Percentiles rank a stretch among this genome's conserved stretches.
These are phyloP conservation scores for Tetragonia tetragonoides DNA, from an alignment of 148 eudicot species.

Conservation along the genomic window DNA sequence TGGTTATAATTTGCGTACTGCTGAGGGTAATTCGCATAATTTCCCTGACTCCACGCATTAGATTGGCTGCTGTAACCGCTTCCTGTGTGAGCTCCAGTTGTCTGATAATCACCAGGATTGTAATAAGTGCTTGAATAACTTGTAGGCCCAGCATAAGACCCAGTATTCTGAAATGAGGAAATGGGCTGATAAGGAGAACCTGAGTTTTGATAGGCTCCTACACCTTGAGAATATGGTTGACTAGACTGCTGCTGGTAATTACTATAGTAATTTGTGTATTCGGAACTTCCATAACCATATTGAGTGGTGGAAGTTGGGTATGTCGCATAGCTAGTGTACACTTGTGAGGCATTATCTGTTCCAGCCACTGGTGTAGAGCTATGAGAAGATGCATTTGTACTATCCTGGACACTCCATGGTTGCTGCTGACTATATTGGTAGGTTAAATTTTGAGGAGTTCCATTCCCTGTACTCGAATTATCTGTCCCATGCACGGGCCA, in stretches of 20 bases:
- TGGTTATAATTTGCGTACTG: slow-evolving; percentile 67
- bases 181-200: slow-evolving; percentile 99
- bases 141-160: slow-evolving; percentile 96
- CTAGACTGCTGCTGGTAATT: slow-evolving; percentile 74
- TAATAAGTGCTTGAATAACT: slow-evolving; percentile 99
- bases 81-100: slow-evolving; percentile 83
- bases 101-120: slow-evolving; percentile 99
- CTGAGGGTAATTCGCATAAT: slow-evolving; percentile 55
- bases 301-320: slow-evolving; percentile 55
- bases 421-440: slow-evolving; percentile 51
- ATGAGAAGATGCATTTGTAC: slow-evolving; percentile 42
- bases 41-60: slow-evolving; percentile 77
- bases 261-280: slow-evolving; percentile 75
- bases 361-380: slow-evolving; percentile 51
- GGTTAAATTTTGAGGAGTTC: slow-evolving; percentile 42
- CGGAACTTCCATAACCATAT: slow-evolving; percentile 63
- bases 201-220: slow-evolving; percentile 95
- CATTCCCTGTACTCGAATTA: slow-evolving; percentile 41
- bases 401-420: slow-evolving; percentile 46
- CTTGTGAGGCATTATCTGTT: slow-evolving; percentile 52
- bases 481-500: slow-evolving; percentile 49
- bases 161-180: slow-evolving; percentile 99
- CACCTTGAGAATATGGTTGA: slow-evolving; percentile 69
- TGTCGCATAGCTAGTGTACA: slow-evolving; percentile 53
- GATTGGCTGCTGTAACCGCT: slow-evolving; percentile 67